These are phyloP conservation scores for Coemansia sp. DNA, from an alignment of 192 early-diverging fungal genomes.

Conservation along the genomic window DNA sequence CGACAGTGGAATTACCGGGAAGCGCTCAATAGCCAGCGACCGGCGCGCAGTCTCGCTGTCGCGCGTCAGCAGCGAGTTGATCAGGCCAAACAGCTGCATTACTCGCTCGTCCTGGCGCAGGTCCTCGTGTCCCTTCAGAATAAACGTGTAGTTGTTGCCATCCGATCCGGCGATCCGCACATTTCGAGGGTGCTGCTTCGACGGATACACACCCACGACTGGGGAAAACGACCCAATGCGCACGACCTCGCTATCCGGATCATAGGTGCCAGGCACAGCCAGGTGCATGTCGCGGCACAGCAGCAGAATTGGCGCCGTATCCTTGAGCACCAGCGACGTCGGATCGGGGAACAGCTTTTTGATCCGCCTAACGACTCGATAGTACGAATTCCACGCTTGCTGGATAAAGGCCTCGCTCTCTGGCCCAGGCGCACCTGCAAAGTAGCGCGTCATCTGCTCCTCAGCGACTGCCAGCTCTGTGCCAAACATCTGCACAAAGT, in stretches of 20 bases:
- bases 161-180: constrained; percentile 83
- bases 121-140: constrained; percentile 97
- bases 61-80: constrained; percentile 82
- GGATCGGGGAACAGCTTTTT: constrained; percentile 80
- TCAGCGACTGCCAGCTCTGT: constrained; percentile 85
- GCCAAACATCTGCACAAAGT: constrained; percentile 90
- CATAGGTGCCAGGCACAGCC: constrained; percentile 79
- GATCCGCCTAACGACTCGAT: constrained; percentile 74
- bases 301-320: constrained; percentile 86
- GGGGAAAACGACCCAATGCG: constrained; percentile 81
- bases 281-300: constrained; percentile 79
- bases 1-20: constrained; percentile 90
- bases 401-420: constrained; percentile 80
- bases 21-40: constrained; percentile 87
- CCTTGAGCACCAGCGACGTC: constrained; percentile 79
- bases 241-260: constrained; percentile 79
- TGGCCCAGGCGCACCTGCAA: constrained; percentile 51
- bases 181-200: constrained; percentile 87
- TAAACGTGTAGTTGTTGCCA: constrained; percentile 85
- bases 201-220: constrained; percentile 78
- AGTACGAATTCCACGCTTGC: constrained; percentile 93
- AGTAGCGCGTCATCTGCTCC: constrained; percentile 80
- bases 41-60: constrained; percentile 90
- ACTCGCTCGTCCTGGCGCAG: too few relatives aligned
- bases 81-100: constrained; percentile 94